Percentiles rank a stretch among this genome's conserved stretches.
These are phyloP conservation scores for Lasiodiplodia citricola DNA, from an alignment of 2,329 filamentous ascomycete genomes.

Conservation along the genomic window DNA sequence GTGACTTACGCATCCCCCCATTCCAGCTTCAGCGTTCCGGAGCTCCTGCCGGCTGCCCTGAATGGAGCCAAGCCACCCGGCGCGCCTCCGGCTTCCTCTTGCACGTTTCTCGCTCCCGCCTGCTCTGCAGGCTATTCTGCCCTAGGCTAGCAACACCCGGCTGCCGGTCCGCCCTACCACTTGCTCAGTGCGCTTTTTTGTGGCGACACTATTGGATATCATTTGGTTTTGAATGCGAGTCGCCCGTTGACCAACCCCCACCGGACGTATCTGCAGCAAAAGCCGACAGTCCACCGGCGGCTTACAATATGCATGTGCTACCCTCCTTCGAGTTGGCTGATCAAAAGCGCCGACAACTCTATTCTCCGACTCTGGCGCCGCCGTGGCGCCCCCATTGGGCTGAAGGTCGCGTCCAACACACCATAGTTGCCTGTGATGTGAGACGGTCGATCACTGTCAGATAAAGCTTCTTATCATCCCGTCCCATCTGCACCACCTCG, in stretches of 20 bases:
- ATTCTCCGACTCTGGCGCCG: conserved; percentile 18
- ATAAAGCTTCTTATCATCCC: conserved; percentile 18
- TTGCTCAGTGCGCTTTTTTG: background rate
- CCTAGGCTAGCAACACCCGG: conserved; percentile 8
- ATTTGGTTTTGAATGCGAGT: background rate
- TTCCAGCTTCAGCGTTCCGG: background rate
- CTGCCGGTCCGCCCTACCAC: conserved; percentile 10
- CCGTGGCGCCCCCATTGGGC: background rate
- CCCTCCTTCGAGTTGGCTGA: conserved; percentile 1
- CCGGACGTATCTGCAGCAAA: background rate
- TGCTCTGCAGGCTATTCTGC: background rate
- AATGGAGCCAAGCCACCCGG: conserved; percentile 14
- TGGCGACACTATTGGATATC: background rate
- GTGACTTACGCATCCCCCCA: conserved; percentile 13
- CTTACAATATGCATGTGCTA: conserved; percentile 14
- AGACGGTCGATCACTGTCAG: conserved; percentile 22
- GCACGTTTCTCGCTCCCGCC: background rate
- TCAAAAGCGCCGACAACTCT: conserved; percentile 12
- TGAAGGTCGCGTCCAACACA: conserved; percentile 4
- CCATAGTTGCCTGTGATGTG: background rate
- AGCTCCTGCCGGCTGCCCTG: conserved; percentile 12
- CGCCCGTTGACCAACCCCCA: background rate
- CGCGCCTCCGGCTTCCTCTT: conserved; percentile 18
- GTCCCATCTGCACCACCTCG: conserved; percentile 6
- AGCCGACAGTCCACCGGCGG: background rate